Base-by-base conservation (phyloP, 23 red algal species). In the Gracilaria caudata region DNA sequence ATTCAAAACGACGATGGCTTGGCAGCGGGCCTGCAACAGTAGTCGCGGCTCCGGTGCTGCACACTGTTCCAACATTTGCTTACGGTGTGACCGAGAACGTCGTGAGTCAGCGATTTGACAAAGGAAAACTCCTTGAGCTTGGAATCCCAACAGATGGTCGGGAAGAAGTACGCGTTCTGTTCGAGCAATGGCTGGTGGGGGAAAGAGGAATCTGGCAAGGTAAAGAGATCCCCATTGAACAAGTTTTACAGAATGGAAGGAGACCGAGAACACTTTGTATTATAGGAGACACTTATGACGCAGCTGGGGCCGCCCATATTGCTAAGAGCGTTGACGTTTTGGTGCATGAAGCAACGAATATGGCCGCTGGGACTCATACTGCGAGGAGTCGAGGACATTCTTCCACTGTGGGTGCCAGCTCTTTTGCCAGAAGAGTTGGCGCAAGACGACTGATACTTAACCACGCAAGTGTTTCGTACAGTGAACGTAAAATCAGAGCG, bases 261-360 rank as follows among this genome's bases (percentile, higher is more conserved):
- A 41, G 32, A 7, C 46, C 87, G 16, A 54, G 95, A 39, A 87
- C 78, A 51, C 21, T 98, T 45, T 90, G 92, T 30, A 74, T 98
- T 32, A 35, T 94, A 11, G 95, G 95, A 19, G 95, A 98, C 75
- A 98, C 95, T 4, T 82, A 73, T 40, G 90, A 98, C 46, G 79
- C 95, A 39, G 9, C 58, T 21, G 77, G 54, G 28, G 83, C 93
- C 13, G 51, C 68, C 1, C 68, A 84, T 58, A 79, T 92, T 74
- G 95, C 95, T 1, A 73, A 78, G 28, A 25, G 78, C 19, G 92
- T 89, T 24, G 89, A 98, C 46, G 84, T 90, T 43, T 64, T 98
- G 23, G 90, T 98, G 20, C 95, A 98, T 79, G 95, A 98, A 56
- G 95, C 95, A 12, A 98, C 95, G 3, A 81, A 92, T 87, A 64